These are phyloP conservation scores for Monosporascus sp. DNA, from an alignment of 2,329 filamentous ascomycete genomes.

Conservation along the genomic window DNA sequence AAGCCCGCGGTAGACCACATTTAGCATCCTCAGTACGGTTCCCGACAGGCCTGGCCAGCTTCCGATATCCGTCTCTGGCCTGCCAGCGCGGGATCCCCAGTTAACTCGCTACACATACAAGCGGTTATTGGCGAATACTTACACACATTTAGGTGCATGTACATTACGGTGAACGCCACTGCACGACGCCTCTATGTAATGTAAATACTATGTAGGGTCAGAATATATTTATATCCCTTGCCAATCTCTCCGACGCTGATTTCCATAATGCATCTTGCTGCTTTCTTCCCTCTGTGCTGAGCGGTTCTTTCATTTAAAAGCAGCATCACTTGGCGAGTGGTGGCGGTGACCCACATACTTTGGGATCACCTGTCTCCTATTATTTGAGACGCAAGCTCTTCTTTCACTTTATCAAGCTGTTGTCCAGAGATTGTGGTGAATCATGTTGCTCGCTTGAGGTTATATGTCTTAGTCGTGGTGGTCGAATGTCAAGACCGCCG, in stretches of 20 bases:
- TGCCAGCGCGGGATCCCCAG: neutral
- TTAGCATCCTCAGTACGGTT: neutral
- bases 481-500: neutral
- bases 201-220: no score
- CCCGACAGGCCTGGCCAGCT: neutral
- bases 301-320: neutral
- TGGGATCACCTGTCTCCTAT: neutral
- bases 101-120: neutral
- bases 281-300: neutral
- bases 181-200: no score
- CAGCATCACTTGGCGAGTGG: neutral
- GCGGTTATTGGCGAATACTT: no score
- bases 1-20: neutral
- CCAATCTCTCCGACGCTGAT: no score
- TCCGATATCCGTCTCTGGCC: neutral
- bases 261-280: neutral
- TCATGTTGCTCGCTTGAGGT: neutral
- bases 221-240: no score
- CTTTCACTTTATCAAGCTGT: neutral
- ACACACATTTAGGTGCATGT: no score
- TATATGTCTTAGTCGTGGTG: neutral
- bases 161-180: no score
- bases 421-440: neutral
- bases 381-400: neutral
- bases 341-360: neutral